A percentile compares a stretch with the other conserved stretches of the same genome.
These are phyloP conservation scores for Monosporascus cannonballus DNA, from an alignment of 2,329 filamentous ascomycete genomes.

Conservation along the genomic window DNA sequence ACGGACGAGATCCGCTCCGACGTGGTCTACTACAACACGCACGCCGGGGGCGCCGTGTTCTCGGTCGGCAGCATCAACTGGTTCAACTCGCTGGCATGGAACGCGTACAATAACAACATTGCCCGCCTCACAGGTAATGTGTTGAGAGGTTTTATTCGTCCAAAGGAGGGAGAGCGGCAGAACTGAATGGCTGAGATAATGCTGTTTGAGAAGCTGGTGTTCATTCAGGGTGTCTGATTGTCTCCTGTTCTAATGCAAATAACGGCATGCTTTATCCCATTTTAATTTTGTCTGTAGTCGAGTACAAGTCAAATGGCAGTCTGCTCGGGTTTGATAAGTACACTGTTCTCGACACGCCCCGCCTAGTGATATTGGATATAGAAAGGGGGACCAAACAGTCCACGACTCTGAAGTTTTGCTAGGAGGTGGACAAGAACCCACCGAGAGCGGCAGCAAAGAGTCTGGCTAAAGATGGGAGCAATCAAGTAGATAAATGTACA, in stretches of 20 bases:
- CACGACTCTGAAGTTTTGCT: background rate
- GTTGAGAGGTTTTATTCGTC: background rate
- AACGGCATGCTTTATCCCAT: no score
- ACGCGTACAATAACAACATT: slow-evolving; percentile 19
- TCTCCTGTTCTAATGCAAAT: no score
- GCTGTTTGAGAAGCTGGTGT: background rate
- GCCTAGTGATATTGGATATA: no score
- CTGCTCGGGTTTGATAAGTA: no score
- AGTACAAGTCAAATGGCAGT: no score
- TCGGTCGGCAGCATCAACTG: slow-evolving; percentile 23
- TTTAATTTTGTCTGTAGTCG: no score
- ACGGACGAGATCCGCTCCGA: slow-evolving; percentile 15
- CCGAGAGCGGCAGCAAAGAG: no score
- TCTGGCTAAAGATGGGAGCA: no score
- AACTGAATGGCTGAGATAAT: background rate
- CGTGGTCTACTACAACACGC: slow-evolving; percentile 16
- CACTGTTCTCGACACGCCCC: no score
- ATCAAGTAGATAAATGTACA: background rate
- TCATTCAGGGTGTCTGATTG: no score
- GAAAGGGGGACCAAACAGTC: no score
- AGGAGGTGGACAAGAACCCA: background rate
- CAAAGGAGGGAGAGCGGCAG: background rate
- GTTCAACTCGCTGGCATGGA: slow-evolving; percentile 16
- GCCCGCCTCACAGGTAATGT: slow-evolving; percentile 19
- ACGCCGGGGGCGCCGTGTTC: slow-evolving; percentile 11